Evolutionary conservation across 2,329 filamentous ascomycete species (phyloP), one percentile per base, ranked within the genome.

Genomic region (Truncatella angustata): DNA sequence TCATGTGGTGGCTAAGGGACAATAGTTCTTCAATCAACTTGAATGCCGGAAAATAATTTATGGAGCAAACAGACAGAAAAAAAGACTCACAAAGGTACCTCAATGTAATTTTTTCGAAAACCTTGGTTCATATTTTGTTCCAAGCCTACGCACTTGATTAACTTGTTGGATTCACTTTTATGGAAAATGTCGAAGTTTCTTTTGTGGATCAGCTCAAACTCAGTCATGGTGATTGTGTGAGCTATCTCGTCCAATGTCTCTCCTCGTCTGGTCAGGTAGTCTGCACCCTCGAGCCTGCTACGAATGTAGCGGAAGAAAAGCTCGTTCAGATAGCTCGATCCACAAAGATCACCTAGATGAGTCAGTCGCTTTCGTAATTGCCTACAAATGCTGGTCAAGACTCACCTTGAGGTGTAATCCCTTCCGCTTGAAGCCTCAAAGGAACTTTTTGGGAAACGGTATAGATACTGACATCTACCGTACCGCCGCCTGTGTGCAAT

Each of bases 291-390:
- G 3, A 49, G 6, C 20, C 4, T 24, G 11, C n/a, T 5, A 14
- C 35, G 6, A 2, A 49, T 49, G 14, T 49, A 28, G 2, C 14
- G n/a, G 16, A 24, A 54, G 39, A 66, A 67, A 23, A 42, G 56
- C 36, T 66, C 56, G 54, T 69, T 67, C 12, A 69, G 54, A 42
- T 60, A 66, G 49, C 62, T 65, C 1, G 63, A 65, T 28, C 66
- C 66, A 40, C 61, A 63, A 5, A 65, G 54, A n/a, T 54, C 56
- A 34, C 66, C 66, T 57, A 3, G n/a, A 36, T 45, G 5, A 37
- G 40, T 3, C 49, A 9, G 23, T 30, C 34, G n/a, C n/a, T n/a
- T n/a, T n/a, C n/a, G n/a, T n/a, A n/a, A n/a, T n/a, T n/a, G n/a
- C n/a, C n/a, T n/a, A n/a, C n/a, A n/a, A n/a, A n/a, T n/a, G n/a